phyloP scores from a whole-genome alignment of 306 rosid genomes.

The Alnus rubra region DNA sequence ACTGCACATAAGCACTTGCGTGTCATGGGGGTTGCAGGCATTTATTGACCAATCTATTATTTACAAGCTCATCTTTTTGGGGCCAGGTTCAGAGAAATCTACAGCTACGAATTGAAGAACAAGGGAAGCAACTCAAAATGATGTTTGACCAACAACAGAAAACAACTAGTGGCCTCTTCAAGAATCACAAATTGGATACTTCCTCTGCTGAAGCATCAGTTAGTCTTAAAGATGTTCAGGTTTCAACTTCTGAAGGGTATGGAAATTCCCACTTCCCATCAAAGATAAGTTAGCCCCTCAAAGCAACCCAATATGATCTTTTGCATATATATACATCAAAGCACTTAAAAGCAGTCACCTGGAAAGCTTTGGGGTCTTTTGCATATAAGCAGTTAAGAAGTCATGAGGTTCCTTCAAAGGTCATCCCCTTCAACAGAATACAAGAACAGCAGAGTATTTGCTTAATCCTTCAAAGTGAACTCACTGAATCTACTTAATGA shows the following conservation, averaged over 20 bases:
- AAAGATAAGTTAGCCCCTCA: conserved; percentile 42
- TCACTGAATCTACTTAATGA: conserved; percentile 5
- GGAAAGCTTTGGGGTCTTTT: background rate
- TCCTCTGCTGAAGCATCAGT: conserved; percentile 19
- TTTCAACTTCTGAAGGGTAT: conserved; percentile 35
- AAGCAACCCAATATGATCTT: background rate
- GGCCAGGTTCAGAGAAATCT: conserved; percentile 53
- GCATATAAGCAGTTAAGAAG: background rate
- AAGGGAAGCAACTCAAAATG: conserved; percentile 59
- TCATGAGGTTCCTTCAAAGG: background rate
- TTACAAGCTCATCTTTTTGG: background rate
- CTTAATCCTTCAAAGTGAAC: conserved; percentile 19
- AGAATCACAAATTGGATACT: conserved; percentile 29
- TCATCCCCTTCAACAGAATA: background rate
- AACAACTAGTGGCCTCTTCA: conserved; percentile 31
- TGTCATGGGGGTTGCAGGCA: background rate
- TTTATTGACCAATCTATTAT: background rate
- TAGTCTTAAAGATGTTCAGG: conserved; percentile 35
- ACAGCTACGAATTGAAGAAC: conserved; percentile 55
- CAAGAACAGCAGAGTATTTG: background rate
- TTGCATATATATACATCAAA: background rate
- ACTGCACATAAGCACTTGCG: background rate
- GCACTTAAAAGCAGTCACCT: background rate
- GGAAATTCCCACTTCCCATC: conserved; percentile 34
- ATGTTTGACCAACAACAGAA: conserved; percentile 57